A percentile compares a stretch with the other conserved stretches of the same genome.
Conservation (phyloP, 164 flowering plant species). For the Amborella trichopoda region DNA sequence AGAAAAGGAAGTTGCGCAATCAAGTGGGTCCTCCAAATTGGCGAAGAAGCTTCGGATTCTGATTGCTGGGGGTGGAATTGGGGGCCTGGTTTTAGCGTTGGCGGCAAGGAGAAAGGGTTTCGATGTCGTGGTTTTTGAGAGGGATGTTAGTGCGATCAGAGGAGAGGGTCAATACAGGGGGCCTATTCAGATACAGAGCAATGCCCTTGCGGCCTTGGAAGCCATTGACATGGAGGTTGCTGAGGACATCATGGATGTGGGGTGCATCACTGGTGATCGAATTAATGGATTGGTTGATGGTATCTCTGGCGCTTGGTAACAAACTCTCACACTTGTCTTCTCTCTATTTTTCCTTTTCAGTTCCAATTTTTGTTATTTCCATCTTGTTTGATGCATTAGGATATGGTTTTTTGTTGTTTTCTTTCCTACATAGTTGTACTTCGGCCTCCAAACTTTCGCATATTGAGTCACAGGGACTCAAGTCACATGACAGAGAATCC, state of each 20-base stretch:
- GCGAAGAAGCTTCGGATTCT: slow-evolving; percentile 48
- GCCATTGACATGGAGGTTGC: slow-evolving; percentile 92
- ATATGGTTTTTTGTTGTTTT: background rate
- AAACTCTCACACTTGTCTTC: background rate
- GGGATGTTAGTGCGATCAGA: slow-evolving; percentile 82
- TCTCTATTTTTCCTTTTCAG: background rate
- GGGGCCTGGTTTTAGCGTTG: slow-evolving; percentile 83
- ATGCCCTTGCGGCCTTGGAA: slow-evolving; percentile 92
- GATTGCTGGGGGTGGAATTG: slow-evolving; percentile 97
- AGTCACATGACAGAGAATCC: no score
- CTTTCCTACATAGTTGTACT: background rate
- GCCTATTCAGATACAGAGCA: slow-evolving; percentile 96
- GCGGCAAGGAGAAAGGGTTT: slow-evolving; percentile 86
- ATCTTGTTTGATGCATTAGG: background rate
- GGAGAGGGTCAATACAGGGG: slow-evolving; percentile 98
- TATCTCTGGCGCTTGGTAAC: slow-evolving; percentile 81
- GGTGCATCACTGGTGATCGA: slow-evolving; percentile 85
- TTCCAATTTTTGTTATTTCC: background rate
- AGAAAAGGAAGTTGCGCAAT: no score
- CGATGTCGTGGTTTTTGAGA: slow-evolving; percentile 92
- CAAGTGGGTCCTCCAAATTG: no score
- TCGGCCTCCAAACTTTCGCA: no score
- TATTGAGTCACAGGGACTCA: no score
- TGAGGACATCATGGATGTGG: slow-evolving; percentile 74
- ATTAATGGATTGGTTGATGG: slow-evolving; percentile 98